Evolutionary conservation across 2,329 filamentous ascomycete genomes (phyloP).

Genomic region (Penicillium brasilianum): DNA sequence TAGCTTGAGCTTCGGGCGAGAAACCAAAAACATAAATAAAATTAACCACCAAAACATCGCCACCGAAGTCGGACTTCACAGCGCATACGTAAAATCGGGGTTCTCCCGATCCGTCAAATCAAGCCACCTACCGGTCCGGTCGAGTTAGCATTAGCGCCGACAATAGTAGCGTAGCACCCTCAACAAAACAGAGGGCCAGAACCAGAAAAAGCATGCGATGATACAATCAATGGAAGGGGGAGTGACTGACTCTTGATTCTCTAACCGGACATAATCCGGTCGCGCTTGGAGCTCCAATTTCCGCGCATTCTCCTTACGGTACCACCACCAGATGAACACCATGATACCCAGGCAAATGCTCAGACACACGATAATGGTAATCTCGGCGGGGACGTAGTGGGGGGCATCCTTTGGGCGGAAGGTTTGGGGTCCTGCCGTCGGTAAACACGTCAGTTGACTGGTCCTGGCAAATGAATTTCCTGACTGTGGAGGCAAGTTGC

Average conservation of each 20-base stretch:
- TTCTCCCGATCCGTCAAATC: conserved; percentile 72
- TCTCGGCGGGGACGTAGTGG: conserved; percentile 66
- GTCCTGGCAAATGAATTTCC: background rate
- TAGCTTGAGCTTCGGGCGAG: background rate
- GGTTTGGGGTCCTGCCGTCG: conserved; percentile 55
- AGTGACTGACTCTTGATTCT: conserved; percentile 67
- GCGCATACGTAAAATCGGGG: conserved; percentile 65
- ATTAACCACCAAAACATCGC: background rate
- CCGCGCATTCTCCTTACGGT: conserved; percentile 61
- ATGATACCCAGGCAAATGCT: conserved; percentile 59
- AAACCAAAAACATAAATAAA: background rate
- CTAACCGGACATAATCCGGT: conserved; percentile 64
- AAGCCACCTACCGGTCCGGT: conserved; percentile 48
- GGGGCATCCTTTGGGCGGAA: conserved; percentile 63
- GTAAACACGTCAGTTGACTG: background rate
- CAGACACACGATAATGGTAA: conserved; percentile 67
- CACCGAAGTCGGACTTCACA: conserved; percentile 24
- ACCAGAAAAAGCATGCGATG: background rate
- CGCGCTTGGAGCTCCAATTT: conserved; percentile 60
- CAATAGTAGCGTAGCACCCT: too few species aligned
- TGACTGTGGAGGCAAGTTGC: background rate
- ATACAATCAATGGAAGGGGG: background rate
- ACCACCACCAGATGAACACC: conserved; percentile 68
- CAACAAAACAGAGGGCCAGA: background rate
- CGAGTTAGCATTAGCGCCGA: conserved; percentile 3